phyloP scores from a whole-genome alignment of 768 basidiomycete species.

The Rhodotorula toruloides region DNA sequence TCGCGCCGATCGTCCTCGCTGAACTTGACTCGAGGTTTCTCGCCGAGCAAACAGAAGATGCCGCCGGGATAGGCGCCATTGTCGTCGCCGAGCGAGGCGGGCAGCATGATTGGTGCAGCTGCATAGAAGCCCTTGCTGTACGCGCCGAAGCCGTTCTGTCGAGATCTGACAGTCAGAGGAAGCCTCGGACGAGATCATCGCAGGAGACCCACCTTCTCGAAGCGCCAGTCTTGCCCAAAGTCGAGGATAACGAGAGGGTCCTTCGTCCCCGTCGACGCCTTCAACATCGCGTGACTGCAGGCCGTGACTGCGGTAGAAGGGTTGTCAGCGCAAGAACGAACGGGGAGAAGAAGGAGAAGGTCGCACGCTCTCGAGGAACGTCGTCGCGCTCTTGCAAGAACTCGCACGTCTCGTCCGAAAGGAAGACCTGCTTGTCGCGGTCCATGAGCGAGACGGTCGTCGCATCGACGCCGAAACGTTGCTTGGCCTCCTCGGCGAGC shows the following conservation, averaged over 20 bases:
- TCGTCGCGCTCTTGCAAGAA: not conserved
- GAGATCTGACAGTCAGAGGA: not conserved
- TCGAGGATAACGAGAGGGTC: constrained; percentile 35
- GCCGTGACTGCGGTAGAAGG: constrained; percentile 2
- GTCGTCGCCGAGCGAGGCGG: constrained; percentile 30
- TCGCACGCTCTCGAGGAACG: constrained; percentile 16
- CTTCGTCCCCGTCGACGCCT: constrained; percentile 24
- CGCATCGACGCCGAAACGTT: constrained; percentile 17
- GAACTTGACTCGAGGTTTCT: constrained; percentile 10
- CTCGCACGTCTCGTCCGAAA: constrained; percentile 8
- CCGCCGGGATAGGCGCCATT: constrained; percentile 9
- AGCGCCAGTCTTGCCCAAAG: constrained; percentile 33
- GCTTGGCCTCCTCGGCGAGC: constrained; percentile 21
- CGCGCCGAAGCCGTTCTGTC: constrained; percentile 24
- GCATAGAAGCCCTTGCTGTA: constrained; percentile 32
- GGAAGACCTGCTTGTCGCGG: constrained; percentile 32
- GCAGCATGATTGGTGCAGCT: constrained; percentile 28
- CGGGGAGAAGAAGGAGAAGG: not conserved
- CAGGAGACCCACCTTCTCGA: not conserved
- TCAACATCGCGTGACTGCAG: constrained; percentile 32
- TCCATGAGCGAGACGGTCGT: constrained; percentile 33
- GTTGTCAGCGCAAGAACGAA: not conserved
- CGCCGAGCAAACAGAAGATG: constrained; percentile 34
- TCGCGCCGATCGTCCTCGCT: constrained; percentile 13
- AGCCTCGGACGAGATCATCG: not conserved